These are phyloP conservation scores for Rutstroemia sp. DNA, from an alignment of 2,329 filamentous ascomycete species.

Conservation along the genomic window DNA sequence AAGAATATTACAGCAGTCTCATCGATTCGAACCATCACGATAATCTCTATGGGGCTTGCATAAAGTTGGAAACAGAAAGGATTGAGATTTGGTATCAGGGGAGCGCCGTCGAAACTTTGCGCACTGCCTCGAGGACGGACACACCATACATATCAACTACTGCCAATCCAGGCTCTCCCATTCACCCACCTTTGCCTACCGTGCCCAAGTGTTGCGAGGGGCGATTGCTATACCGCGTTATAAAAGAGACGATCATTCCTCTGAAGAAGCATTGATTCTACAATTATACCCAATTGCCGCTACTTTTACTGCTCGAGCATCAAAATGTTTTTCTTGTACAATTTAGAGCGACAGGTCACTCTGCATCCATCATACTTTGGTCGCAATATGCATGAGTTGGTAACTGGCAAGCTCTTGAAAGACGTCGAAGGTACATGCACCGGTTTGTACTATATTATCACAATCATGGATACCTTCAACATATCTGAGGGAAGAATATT, in stretches of 20 bases:
- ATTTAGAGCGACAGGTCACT: slow-evolving; percentile 89
- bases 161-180: not conserved
- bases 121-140: not conserved
- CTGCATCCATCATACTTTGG: slow-evolving; percentile 97
- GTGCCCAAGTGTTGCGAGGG: not conserved
- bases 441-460: slow-evolving; percentile 94
- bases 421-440: slow-evolving; percentile 95
- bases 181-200: not conserved
- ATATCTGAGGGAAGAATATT: slow-evolving; percentile 90
- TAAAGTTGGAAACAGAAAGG: not conserved
- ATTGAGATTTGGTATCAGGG: not conserved
- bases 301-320: not conserved
- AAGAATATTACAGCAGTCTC: not conserved
- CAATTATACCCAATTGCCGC: not conserved
- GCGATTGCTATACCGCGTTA: not conserved
- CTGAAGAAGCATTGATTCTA: not conserved
- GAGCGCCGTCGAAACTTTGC: not conserved
- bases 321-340: slow-evolving; percentile 94
- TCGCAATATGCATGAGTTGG: slow-evolving; percentile 83
- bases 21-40: not conserved
- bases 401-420: slow-evolving; percentile 80
- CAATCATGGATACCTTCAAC: slow-evolving; percentile 93
- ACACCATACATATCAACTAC: not conserved
- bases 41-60: slow-evolving; percentile 3
- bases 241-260: not conserved